phyloP scores from a whole-genome alignment of 2,329 filamentous ascomycete species.

The Calonectria leucothoes region DNA sequence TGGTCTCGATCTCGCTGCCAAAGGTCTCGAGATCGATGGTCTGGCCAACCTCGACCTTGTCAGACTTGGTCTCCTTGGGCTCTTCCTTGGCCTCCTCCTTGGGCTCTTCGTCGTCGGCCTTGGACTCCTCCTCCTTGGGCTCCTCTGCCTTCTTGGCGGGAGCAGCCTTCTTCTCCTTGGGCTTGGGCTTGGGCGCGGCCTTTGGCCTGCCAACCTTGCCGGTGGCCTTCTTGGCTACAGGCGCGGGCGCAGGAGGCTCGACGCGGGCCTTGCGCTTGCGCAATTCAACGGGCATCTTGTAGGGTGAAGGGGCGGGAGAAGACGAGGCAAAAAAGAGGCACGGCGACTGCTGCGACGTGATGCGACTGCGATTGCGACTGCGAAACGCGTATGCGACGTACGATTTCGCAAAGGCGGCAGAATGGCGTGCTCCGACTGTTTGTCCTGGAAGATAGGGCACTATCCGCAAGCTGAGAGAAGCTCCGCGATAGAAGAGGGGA shows the following conservation, averaged over 20 bases:
- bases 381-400: slow-evolving; percentile 33
- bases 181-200: slow-evolving; percentile 39
- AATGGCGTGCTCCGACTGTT: not conserved
- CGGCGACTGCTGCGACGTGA: slow-evolving; percentile 12
- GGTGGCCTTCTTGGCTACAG: slow-evolving; percentile 52
- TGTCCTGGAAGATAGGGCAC: slow-evolving; percentile 15
- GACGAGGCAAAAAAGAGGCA: slow-evolving; percentile 8
- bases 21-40: slow-evolving; percentile 68
- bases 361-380: slow-evolving; percentile 29
- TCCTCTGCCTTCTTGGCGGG: slow-evolving; percentile 40
- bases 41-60: slow-evolving; percentile 65
- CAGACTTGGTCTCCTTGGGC: slow-evolving; percentile 26
- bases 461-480: slow-evolving; percentile 2
- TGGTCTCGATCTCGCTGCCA: slow-evolving; percentile 81
- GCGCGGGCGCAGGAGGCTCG: slow-evolving; percentile 58
- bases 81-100: slow-evolving; percentile 34
- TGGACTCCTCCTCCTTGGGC: slow-evolving; percentile 40
- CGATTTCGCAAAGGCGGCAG: not conserved
- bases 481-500: slow-evolving; percentile 16
- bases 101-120: slow-evolving; percentile 26
- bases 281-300: slow-evolving; percentile 67
- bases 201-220: slow-evolving; percentile 48
- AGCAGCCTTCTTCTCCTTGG: slow-evolving; percentile 46
- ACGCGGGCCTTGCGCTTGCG: slow-evolving; percentile 70
- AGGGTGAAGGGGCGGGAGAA: slow-evolving; percentile 9